Evolutionary conservation across 169 alveolate species (phyloP), one percentile per base, ranked within the genome.

Genomic region (Plasmodium knowlesi): DNA sequence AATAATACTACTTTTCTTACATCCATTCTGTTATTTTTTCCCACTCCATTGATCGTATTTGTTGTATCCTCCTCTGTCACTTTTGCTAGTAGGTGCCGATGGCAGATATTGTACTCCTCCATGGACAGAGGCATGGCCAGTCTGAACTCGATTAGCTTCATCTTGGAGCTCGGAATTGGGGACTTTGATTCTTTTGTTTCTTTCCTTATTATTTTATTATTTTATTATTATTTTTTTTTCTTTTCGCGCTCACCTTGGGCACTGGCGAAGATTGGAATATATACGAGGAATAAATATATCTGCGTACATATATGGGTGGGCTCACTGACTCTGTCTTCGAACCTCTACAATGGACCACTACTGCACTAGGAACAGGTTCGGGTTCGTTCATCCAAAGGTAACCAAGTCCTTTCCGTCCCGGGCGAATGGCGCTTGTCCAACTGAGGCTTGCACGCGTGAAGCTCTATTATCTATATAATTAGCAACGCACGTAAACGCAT

Each of bases 51-150:
- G 14, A 85, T 8, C 0, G 41, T 74, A 5, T 85, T 41, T 19
- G 73, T 84, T 6, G 93, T 43, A 53, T 94, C 95, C 46, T 95
- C 96, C 46, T 93, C 28, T 50, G 95, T 70, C 25, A 94, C 96
- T 57, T 79, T 92, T 5, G 97, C 95, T 34, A 95, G 92, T 41
- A 95, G 72, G 76, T 93, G 93, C 8, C 89, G 74, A 85, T 95
- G 96, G 57, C 96, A 92, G 8, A 86, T 71, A 41, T 50, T 61
- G 82, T 93, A 95, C 82, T 95, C 96, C 85, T 95, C 97, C 25
- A 93, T 84, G 10, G 95, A 83, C 43, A 92, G 76, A 14, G 97
- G 97, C 94, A 95, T 82, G 61, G 94, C 84, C 54, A 95, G 92
- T 32, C 97, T 92, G 46, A 83, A 95, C 46, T 95, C 97, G 19